Conservation (phyloP, 108 stramenopile species). For the Mayamaea pseudoterrestris region DNA sequence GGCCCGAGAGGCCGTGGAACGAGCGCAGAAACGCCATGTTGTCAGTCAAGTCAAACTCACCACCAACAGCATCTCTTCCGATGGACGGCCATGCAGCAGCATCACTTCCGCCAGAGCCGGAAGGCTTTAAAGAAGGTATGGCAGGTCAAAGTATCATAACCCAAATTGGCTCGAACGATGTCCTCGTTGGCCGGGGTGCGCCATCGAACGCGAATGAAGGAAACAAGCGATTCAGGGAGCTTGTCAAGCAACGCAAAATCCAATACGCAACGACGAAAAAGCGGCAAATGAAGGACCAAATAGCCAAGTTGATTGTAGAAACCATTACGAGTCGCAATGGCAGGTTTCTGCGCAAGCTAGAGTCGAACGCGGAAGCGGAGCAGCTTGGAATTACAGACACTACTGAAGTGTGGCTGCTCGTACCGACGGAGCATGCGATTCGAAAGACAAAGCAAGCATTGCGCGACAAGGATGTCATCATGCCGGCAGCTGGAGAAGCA, state of each 20-base stretch:
- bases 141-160: no score
- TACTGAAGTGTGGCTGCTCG: not conserved
- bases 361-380: not conserved
- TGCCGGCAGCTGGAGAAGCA: no score
- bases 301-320: conserved; percentile 27
- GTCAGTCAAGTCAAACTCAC: no score
- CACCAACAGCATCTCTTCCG: no score
- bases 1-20: no score
- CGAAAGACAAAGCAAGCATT: conserved; percentile 8
- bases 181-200: conserved; percentile 72
- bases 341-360: conserved; percentile 27
- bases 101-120: no score
- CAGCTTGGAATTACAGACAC: not conserved
- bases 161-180: no score
- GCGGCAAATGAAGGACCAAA: conserved; percentile 7
- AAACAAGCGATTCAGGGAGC: conserved; percentile 59
- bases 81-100: no score
- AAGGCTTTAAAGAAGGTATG: no score
- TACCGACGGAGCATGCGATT: not conserved
- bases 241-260: not conserved
- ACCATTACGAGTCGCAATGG: conserved; percentile 23
- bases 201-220: conserved; percentile 66
- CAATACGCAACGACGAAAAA: conserved; percentile 1
- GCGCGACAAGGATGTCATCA: conserved; percentile 1
- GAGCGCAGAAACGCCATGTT: no score